Base-by-base conservation (phyloP, 805 yeast genomes). In the Teunomyces pallodes region DNA sequence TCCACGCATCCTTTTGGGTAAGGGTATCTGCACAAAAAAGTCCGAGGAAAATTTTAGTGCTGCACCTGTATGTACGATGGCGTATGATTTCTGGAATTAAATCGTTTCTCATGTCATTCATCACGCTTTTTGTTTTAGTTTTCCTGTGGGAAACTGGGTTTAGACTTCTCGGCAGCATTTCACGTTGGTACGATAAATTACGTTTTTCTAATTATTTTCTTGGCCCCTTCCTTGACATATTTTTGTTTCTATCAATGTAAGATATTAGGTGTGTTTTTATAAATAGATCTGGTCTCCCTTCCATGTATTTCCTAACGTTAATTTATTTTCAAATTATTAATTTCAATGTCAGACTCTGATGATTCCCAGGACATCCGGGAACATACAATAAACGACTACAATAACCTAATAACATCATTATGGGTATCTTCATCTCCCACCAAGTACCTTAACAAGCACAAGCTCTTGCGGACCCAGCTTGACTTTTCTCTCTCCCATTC, bases 401-500 rank as follows among this genome's bases (percentile, higher is more conserved):
- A 54, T 43, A 49, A 52, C 14, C 45, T 63, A 5, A 46, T 62
- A 9, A 38, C 46, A 5, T 59, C 60, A 0, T 49, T 62, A 13
- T 56, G 63, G 60, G 33, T 10, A 20, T 39, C 38, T 9, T 43
- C 49, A 9, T 36, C 47, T 10, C 41, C 49, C 29, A 52, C 50
- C 30, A 48, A 45, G 13, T 48, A 57, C 33, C 46, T 57, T 24
- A 55, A 57, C 28, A 42, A 54, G 26, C 68, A 66, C 38, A 53
- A 53, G 35, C 36, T 54, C 9, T 46, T 61, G 9, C 49, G 69
- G 33, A 63, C 68, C 10, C 50, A 62, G 10, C 58, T 57, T 17
- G 68, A 66, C 45, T 60, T 64, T 40, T 45, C 57, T 30, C 48
- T 66, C 31, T 47, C 63, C 5, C 66, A 62, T 42, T 39, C 47